phyloP scores from a whole-genome alignment of 176 grass and related monocot genomes.

The Poa pratensis region DNA sequence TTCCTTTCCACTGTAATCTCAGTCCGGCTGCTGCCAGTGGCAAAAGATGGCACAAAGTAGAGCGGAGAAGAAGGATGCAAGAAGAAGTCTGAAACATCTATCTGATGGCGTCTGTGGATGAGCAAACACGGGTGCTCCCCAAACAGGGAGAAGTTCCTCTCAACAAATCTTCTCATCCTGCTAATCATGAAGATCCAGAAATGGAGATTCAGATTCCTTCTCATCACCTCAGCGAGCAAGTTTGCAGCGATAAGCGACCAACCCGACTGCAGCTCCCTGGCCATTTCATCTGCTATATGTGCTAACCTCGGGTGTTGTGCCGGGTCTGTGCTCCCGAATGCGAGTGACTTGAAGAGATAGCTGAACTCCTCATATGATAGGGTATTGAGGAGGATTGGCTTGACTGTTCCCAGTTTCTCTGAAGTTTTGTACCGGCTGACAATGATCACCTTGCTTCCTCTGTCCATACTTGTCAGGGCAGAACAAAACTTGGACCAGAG shows the following conservation, averaged over 20 bases:
- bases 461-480: background rate
- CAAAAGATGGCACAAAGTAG: background rate
- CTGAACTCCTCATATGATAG: background rate
- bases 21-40: background rate
- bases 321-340: background rate
- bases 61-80: background rate
- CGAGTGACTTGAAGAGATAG: conserved; percentile 19
- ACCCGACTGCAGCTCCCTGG: background rate
- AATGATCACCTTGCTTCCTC: conserved; percentile 25
- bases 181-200: background rate
- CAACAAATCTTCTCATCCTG: background rate
- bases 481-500: background rate
- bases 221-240: background rate
- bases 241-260: background rate
- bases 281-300: background rate
- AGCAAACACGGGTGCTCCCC: background rate
- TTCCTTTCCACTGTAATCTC: background rate
- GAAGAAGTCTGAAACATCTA: background rate
- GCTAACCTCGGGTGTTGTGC: background rate
- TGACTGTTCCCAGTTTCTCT: background rate
- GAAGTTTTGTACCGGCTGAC: background rate
- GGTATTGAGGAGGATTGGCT: background rate
- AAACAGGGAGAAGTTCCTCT: conserved; percentile 1
- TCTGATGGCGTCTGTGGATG: background rate
- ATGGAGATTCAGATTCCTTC: background rate